Base-by-base conservation (phyloP, 257 asterid species). In the Dorcoceras hygrometricum region DNA sequence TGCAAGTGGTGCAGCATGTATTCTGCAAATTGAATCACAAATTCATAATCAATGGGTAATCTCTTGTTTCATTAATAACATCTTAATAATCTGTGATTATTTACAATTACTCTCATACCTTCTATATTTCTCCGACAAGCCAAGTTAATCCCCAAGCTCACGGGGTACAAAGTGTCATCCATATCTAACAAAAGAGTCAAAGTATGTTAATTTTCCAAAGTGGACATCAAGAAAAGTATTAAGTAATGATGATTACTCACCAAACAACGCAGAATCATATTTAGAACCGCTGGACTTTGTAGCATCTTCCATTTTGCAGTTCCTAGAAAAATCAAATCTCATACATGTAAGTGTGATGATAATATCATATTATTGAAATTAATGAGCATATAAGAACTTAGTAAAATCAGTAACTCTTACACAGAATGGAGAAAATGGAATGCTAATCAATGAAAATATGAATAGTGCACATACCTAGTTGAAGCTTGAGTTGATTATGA, bases 131-230 rank as follows among this genome's bases (percentile, higher is more conserved):
- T 81, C 56, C 96, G 89, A 75, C 98, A 91, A 32, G 89, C 90
- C 67, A 76, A 24, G 83, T 89, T 89, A 56, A 91, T 77, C 61
- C 98, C 98, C 68, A 79, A 73, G 72, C 96, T 91, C 82, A 86
- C 39, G 28, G 98, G 98, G 57, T 91, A 91, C 70, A 91, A 64
- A 25, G 98, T 91, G 67, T 91, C 98, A 78, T 91, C 98, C 95
- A 91, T 75, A 74, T 91, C 98, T 89, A 68, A 63, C 24, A n/a
- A 50, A 48, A 6, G 0, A 34, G 14, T 34, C 14, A 9, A 9
- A 34, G 8, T 8, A 8, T 3, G 9, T 34, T 34, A 8, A 3
- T 8, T 34, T 34, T 34, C 14, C 9, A 34, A 2, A 8, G 9
- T 8, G 9, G 10, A 34, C 8, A 34, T 9, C 3, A 18, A 56